Evolutionary conservation across 73 alveolate genomes (phyloP).

Genomic region (Symbiodinium pilosum): DNA sequence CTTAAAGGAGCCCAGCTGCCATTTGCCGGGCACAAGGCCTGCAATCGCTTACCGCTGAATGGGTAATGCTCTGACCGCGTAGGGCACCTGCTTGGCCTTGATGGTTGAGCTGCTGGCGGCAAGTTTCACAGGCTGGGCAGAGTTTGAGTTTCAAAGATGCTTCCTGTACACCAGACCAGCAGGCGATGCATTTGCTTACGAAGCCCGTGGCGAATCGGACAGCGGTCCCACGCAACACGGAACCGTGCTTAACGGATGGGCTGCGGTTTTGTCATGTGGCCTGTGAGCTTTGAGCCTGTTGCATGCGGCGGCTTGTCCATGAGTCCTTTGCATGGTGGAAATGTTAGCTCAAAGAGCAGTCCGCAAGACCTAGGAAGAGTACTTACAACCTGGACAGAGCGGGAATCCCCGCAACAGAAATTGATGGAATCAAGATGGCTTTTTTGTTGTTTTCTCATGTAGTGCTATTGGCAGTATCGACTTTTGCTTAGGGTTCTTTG

Average conservation of each 20-base stretch:
- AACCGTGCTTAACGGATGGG: not conserved
- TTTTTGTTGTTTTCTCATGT: too few species aligned
- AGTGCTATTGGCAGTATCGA: too few species aligned
- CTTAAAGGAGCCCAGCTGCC: conserved; percentile 63
- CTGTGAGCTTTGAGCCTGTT: not conserved
- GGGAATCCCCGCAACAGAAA: too few species aligned
- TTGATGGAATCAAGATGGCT: too few species aligned
- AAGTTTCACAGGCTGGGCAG: conserved; percentile 38
- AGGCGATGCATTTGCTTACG: conserved; percentile 4
- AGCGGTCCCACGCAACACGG: not conserved
- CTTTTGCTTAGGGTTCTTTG: too few species aligned
- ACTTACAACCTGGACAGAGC: too few species aligned
- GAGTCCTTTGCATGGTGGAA: too few species aligned
- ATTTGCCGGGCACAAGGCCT: conserved; percentile 67
- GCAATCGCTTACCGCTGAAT: not conserved
- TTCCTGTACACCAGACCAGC: not conserved
- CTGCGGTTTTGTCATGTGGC: not conserved
- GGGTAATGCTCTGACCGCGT: too few species aligned
- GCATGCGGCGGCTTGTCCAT: not conserved
- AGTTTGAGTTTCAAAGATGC: not conserved
- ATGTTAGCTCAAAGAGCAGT: too few species aligned
- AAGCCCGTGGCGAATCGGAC: not conserved
- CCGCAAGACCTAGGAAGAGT: too few species aligned
- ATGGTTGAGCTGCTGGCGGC: conserved; percentile 71
- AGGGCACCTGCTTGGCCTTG: conserved; percentile 66